Base-by-base conservation (phyloP, 2,329 filamentous ascomycete genomes). In the Trichoderma hamatum region DNA sequence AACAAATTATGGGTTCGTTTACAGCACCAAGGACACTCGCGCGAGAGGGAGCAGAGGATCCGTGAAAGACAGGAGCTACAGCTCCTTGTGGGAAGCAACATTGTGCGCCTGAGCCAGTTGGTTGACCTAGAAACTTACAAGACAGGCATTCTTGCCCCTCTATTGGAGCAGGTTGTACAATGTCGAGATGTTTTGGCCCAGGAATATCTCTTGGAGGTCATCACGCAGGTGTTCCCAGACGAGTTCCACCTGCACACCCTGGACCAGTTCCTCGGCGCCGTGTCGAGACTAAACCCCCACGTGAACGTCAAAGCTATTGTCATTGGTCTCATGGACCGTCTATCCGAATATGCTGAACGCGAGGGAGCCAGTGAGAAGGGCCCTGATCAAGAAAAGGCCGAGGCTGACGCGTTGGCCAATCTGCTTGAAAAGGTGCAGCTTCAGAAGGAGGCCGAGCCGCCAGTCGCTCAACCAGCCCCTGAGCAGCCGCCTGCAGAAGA, bases 1-100 rank as follows among this genome's bases (percentile, higher is more conserved):
- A 99, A 99, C 83, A 99, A 99, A 86, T 86, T 99, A 39, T 99
- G 96, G 96, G 96, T 99, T 72, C 90, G 96, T 54, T 84, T 98
- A 77, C 96, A 99, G 79, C 96, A 99, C 80, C 96, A 99, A 79
- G 96, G 96, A 30, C 96, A 97, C 78, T 99, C 96, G 49, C 88
- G 95, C 75, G 96, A 99, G 81, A 87, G 96, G 64, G 96, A 99
- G 72, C 91, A 96, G 82, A 87, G 96, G 74, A 97, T 94, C 69
- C 94, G 96, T 76, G 96, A 99, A 82, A 87, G 96, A 75, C 94
- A 96, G 79, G 96, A 99, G 82, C 84, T 99, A 67, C 96, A 99
- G 82, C 85, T 99, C 71, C 86, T 99, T 10, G 96, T 99, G 1
- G 96, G 96, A 66, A 98, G 93, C 84, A 99, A 99, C 78, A 88